Conservation (phyloP, 2,329 filamentous ascomycete species). For the Drechslera avenae region DNA sequence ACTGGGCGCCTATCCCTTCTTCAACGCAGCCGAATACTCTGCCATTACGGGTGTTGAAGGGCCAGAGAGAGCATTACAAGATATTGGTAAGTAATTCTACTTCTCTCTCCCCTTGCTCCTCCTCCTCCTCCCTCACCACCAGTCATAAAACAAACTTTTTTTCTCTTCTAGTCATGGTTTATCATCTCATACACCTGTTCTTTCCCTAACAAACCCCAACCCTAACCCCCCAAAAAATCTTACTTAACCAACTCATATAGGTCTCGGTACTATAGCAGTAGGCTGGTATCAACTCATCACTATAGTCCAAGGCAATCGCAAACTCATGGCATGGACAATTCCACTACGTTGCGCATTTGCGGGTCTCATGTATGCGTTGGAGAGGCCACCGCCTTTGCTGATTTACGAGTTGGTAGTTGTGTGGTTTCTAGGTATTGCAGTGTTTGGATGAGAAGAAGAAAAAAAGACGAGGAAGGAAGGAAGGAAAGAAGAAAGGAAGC, state of each 20-base stretch:
- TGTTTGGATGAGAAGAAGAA: neutral
- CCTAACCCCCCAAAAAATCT: too few relatives aligned
- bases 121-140: too few relatives aligned
- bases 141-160: too few relatives aligned
- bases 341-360: slow-evolving; percentile 12
- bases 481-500: too few relatives aligned
- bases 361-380: slow-evolving; percentile 1
- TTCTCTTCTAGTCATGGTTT: too few relatives aligned
- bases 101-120: neutral
- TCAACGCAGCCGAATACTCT: slow-evolving; percentile 2
- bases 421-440: slow-evolving; percentile 6
- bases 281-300: slow-evolving; percentile 23
- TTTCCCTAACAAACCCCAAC: too few relatives aligned
- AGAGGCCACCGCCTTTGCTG: slow-evolving; percentile 2
- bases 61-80: slow-evolving; percentile 1
- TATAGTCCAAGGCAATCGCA: slow-evolving; percentile 11
- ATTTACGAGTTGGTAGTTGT: slow-evolving; percentile 6
- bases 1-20: slow-evolving; percentile 15
- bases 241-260: neutral
- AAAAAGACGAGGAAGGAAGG: neutral
- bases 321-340: slow-evolving; percentile 13
- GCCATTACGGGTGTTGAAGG: neutral
- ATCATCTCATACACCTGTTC: too few relatives aligned
- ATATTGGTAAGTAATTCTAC: slow-evolving; percentile 3
- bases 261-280: slow-evolving; percentile 17